Conservation (phyloP, 108 stramenopile genomes). For the Cylindrotheca fusiformis region DNA sequence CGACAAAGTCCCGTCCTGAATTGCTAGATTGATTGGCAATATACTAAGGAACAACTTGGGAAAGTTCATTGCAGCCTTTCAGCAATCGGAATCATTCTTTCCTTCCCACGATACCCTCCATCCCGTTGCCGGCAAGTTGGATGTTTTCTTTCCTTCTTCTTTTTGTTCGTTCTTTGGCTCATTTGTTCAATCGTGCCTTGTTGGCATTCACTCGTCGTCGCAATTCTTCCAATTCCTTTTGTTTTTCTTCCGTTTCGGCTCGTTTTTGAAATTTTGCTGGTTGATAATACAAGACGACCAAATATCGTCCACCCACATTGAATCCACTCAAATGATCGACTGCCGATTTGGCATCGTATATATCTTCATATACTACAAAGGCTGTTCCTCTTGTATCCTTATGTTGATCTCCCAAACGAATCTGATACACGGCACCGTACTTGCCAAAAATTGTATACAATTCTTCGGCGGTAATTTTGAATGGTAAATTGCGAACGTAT, state of each 20-base stretch:
- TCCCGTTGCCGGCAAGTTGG: too few species aligned
- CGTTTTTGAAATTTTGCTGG: conserved; percentile 73
- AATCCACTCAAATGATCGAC: conserved; percentile 97
- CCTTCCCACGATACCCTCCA: too few species aligned
- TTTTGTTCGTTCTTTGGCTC: conserved; percentile 5
- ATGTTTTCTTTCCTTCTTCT: conserved; percentile 1
- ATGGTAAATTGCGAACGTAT: conserved; percentile 98
- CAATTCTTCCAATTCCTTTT: conserved; percentile 93
- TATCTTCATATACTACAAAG: conserved; percentile 95
- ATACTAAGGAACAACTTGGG: too few species aligned
- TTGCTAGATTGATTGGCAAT: too few species aligned
- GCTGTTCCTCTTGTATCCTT: conserved; percentile 96
- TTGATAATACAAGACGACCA: conserved; percentile 95
- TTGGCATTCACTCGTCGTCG: conserved; percentile 66
- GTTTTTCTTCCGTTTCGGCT: conserved; percentile 74
- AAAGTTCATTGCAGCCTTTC: too few species aligned
- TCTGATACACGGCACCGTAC: conserved; percentile 98
- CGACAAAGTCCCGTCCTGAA: too few species aligned
- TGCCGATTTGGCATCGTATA: conserved; percentile 97
- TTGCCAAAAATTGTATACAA: conserved; percentile 99
- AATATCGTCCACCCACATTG: conserved; percentile 96
- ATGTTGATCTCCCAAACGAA: conserved; percentile 78
- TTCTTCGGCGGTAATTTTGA: conserved; percentile 95
- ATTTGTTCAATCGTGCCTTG: conserved; percentile 46
- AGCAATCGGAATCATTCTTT: too few species aligned